A percentile compares a stretch with the other conserved stretches of the same genome.
Evolutionary conservation across 805 yeast genomes (phyloP).

Genomic region (Cyberlindnera veronae): DNA sequence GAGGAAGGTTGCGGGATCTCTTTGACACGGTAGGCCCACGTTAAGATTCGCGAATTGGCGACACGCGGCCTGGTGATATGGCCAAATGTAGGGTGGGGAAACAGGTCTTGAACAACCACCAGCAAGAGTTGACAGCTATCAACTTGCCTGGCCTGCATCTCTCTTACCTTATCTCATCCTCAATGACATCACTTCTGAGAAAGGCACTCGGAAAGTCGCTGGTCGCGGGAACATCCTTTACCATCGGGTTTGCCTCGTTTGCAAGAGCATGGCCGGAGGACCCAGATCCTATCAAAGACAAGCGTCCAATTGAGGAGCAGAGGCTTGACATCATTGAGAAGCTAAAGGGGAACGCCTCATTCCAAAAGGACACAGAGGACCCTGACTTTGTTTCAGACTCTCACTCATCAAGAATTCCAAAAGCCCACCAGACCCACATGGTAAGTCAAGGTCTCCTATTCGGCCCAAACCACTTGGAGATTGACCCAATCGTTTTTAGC

Average conservation of each 20-base stretch:
- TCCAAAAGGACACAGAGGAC: constrained; percentile 22
- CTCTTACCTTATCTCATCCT: too few species aligned
- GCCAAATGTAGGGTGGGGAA: too few species aligned
- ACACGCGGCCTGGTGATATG: too few species aligned
- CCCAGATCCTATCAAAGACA: constrained; percentile 13
- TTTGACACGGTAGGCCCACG: too few species aligned
- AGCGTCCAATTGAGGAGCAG: constrained; percentile 21
- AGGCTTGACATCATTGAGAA: constrained; percentile 26
- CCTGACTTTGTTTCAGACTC: constrained; percentile 26
- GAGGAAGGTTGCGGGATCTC: too few species aligned
- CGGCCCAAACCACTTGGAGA: constrained; percentile 63
- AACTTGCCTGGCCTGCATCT: too few species aligned
- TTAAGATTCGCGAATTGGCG: too few species aligned
- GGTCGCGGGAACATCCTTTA: constrained; percentile 18
- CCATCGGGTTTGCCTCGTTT: constrained; percentile 26
- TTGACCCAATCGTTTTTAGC: constrained; percentile 70
- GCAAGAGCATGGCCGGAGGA: constrained; percentile 27
- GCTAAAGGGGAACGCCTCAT: constrained; percentile 29
- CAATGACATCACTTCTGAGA: too few species aligned
- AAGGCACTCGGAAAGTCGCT: constrained; percentile 19
- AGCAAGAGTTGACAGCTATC: too few species aligned
- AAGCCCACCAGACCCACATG: constrained; percentile 56
- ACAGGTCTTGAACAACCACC: too few species aligned
- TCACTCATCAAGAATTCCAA: constrained; percentile 49
- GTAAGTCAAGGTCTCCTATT: constrained; percentile 70